Percentiles rank a stretch among this genome's conserved stretches.
These are phyloP conservation scores for Elsinoe batatas DNA, from an alignment of 2,329 filamentous ascomycete species.

Conservation along the genomic window DNA sequence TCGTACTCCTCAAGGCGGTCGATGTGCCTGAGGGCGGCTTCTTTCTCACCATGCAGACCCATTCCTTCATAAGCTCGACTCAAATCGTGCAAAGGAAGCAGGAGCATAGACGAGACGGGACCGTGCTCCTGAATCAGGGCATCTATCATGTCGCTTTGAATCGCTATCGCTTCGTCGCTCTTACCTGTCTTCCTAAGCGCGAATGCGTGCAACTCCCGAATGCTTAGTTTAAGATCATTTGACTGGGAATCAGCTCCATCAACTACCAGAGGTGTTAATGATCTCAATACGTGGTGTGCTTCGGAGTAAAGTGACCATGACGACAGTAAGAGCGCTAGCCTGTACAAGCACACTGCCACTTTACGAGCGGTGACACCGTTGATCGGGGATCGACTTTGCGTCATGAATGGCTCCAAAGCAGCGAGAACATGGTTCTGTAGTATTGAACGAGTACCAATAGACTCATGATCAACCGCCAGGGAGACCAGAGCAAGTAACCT, in stretches of 20 bases:
- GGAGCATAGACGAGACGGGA: too few species aligned
- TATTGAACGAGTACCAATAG: neutral
- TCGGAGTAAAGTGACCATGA: neutral
- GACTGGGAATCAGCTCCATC: neutral
- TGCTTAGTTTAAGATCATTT: neutral
- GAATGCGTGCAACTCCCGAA: neutral
- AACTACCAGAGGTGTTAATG: too few species aligned
- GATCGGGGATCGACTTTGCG: too few species aligned
- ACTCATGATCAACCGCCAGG: neutral
- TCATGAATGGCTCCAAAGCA: neutral
- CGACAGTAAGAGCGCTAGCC: neutral
- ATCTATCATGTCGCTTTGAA: neutral
- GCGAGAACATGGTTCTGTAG: neutral
- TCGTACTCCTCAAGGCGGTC: neutral
- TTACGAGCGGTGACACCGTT: too few species aligned
- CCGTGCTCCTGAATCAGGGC: neutral
- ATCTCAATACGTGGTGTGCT: too few species aligned
- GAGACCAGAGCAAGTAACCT: neutral
- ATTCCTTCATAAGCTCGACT: too few species aligned
- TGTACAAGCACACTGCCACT: too few species aligned
- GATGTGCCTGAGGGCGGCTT: neutral
- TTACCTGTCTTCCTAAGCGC: neutral
- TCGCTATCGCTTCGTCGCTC: neutral
- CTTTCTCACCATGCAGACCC: too few species aligned
- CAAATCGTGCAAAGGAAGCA: too few species aligned